These are phyloP conservation scores for Geotrichum restrictum DNA, from an alignment of 1,139 yeast genomes.

Conservation along the genomic window DNA sequence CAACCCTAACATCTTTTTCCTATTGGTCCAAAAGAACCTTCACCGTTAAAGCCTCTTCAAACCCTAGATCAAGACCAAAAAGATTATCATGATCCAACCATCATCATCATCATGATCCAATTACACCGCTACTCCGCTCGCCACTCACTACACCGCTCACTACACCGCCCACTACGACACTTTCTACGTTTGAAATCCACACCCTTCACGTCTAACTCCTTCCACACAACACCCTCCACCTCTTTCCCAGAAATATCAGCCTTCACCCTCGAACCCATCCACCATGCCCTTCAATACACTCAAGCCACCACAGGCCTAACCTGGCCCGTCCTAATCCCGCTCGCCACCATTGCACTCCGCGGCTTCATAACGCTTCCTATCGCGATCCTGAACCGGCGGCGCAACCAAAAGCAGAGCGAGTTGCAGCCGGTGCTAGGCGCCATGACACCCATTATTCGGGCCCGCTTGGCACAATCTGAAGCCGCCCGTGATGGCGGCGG, in stretches of 20 bases:
- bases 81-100: too few species aligned
- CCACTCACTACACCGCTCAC: too few species aligned
- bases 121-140: too few species aligned
- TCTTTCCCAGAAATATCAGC: constrained; percentile 23
- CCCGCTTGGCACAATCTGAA: constrained; percentile 57
- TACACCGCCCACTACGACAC: too few species aligned
- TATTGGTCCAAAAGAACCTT: too few species aligned
- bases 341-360: constrained; percentile 60
- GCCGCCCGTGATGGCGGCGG: constrained; percentile 42
- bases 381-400: constrained; percentile 64
- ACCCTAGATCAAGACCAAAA: too few species aligned
- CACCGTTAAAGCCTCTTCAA: too few species aligned
- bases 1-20: too few species aligned
- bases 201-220: too few species aligned
- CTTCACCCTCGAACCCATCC: constrained; percentile 28
- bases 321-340: constrained; percentile 81
- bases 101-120: too few species aligned
- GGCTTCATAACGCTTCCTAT: constrained; percentile 69
- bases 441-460: constrained; percentile 67
- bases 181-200: too few species aligned
- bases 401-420: constrained; percentile 67
- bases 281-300: constrained; percentile 28
- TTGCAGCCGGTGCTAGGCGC: constrained; percentile 62
- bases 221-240: too few species aligned
- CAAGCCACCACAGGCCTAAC: constrained; percentile 54